Percentiles rank a stretch among this genome's conserved stretches.
These are phyloP conservation scores for Cyclaneusma minus DNA, from an alignment of 2,329 filamentous ascomycete genomes.

Conservation along the genomic window DNA sequence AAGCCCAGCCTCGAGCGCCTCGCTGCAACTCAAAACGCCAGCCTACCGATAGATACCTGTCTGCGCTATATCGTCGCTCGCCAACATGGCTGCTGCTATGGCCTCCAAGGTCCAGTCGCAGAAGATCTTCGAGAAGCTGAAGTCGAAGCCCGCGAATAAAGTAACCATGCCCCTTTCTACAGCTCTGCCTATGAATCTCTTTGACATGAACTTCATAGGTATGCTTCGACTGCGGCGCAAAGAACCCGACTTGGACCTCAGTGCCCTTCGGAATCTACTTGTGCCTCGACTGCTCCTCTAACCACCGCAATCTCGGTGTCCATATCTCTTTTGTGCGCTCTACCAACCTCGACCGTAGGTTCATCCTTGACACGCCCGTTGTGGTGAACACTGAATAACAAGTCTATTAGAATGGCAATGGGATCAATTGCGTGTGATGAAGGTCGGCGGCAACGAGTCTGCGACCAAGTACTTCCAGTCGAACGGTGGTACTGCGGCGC, in stretches of 20 bases:
- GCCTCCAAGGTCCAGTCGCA: constrained; percentile 91
- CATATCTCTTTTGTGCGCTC: constrained; percentile 99
- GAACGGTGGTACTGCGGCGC: constrained; percentile 82
- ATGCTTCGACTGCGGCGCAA: constrained; percentile 96
- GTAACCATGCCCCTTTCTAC: constrained; percentile 34
- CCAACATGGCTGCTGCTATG: constrained; percentile 42
- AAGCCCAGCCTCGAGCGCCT: too few relatives aligned
- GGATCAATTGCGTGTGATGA: constrained; percentile 95
- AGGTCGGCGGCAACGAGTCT: constrained; percentile 94
- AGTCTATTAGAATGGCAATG: constrained; percentile 73
- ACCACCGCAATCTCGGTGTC: constrained; percentile 93
- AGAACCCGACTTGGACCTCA: constrained; percentile 97
- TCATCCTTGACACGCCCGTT: constrained; percentile 8
- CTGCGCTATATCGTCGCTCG: constrained; percentile 10
- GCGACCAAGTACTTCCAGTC: constrained; percentile 97
- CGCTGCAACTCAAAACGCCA: constrained; percentile 1
- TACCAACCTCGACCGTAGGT: constrained; percentile 93
- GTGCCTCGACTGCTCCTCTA: constrained; percentile 92
- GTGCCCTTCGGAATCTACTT: constrained; percentile 96
- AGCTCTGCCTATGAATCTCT: constrained; percentile 5
- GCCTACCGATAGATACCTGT: constrained; percentile 4
- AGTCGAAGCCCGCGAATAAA: constrained; percentile 89
- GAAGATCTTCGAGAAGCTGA: constrained; percentile 95
- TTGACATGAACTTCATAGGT: constrained; percentile 36
- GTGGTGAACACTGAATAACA: constrained; percentile 10